Percentiles rank a stretch among this genome's conserved stretches.
These are phyloP conservation scores for Lippia alba DNA, from an alignment of 305 asterid genomes.

Conservation along the genomic window DNA sequence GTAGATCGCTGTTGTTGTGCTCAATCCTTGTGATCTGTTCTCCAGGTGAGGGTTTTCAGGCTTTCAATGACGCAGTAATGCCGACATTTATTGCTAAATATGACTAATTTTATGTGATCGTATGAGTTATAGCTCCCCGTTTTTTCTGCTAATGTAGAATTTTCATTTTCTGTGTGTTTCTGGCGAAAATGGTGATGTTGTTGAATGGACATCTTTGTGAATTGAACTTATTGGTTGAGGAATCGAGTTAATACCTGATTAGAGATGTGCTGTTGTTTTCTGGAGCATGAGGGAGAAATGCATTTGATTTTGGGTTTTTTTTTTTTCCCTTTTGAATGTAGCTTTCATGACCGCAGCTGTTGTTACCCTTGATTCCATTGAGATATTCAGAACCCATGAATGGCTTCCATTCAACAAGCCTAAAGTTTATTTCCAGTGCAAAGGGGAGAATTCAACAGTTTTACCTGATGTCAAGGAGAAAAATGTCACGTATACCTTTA, in stretches of 20 bases:
- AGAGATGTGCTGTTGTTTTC: too few species aligned
- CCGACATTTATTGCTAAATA: background rate
- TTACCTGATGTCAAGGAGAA: constrained; percentile 70
- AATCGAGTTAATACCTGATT: too few species aligned
- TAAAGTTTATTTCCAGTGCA: constrained; percentile 57
- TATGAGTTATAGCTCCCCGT: background rate
- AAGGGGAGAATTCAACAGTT: constrained; percentile 56
- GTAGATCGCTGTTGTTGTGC: constrained; percentile 31
- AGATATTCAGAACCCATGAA: constrained; percentile 59
- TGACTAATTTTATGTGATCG: background rate
- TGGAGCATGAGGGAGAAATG: too few species aligned
- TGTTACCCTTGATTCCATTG: constrained; percentile 66
- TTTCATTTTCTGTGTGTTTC: background rate
- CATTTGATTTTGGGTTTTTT: background rate
- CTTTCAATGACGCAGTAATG: background rate
- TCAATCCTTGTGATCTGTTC: constrained; percentile 39
- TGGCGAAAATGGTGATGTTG: background rate
- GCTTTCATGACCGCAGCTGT: constrained; percentile 48
- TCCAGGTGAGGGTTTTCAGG: constrained; percentile 46
- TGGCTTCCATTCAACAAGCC: constrained; percentile 50
- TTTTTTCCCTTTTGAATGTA: constrained; percentile 7
- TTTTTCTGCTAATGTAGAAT: background rate
- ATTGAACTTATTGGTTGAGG: too few species aligned
- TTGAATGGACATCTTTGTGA: background rate
- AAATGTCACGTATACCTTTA: constrained; percentile 51